Evolutionary conservation across 208 protist species (phyloP).

Genomic region (Leishmania arabica): DNA sequence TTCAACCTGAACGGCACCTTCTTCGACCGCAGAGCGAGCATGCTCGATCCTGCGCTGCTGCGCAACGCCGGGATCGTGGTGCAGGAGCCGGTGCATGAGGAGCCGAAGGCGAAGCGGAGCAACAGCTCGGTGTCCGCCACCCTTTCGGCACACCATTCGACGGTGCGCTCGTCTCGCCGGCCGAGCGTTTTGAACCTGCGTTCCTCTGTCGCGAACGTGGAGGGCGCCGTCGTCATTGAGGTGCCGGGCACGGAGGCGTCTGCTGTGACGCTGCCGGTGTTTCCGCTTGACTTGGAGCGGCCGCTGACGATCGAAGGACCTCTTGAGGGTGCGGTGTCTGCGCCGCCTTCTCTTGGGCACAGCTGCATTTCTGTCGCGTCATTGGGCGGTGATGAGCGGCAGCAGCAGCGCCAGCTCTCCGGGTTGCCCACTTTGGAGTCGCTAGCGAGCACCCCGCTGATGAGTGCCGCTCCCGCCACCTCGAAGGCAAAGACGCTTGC

Average conservation of each 20-base stretch:
- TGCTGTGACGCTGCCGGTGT: neutral
- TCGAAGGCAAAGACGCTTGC: constrained; percentile 2
- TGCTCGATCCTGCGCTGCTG: constrained; percentile 21
- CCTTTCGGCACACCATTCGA: constrained; percentile 11
- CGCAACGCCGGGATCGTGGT: constrained; percentile 30
- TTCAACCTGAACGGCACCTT: constrained; percentile 19
- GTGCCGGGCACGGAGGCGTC: neutral
- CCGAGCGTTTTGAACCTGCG: neutral
- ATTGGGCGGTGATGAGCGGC: neutral
- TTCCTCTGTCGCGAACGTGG: constrained; percentile 3
- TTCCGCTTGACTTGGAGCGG: neutral
- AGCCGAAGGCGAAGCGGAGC: neutral
- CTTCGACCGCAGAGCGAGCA: constrained; percentile 18
- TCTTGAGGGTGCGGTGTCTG: neutral
- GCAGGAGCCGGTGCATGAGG: constrained; percentile 32
- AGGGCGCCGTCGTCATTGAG: neutral
- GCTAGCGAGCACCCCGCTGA: neutral
- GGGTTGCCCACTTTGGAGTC: neutral
- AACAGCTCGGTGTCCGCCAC: constrained; percentile 1
- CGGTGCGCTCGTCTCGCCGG: constrained; percentile 6
- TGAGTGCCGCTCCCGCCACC: neutral
- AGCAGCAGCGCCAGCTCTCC: neutral
- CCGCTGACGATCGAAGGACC: neutral
- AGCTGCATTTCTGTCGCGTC: neutral
- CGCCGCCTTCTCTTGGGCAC: neutral